Base-by-base conservation (phyloP, 176 grass and related monocot genomes). In the Eleusine indica region DNA sequence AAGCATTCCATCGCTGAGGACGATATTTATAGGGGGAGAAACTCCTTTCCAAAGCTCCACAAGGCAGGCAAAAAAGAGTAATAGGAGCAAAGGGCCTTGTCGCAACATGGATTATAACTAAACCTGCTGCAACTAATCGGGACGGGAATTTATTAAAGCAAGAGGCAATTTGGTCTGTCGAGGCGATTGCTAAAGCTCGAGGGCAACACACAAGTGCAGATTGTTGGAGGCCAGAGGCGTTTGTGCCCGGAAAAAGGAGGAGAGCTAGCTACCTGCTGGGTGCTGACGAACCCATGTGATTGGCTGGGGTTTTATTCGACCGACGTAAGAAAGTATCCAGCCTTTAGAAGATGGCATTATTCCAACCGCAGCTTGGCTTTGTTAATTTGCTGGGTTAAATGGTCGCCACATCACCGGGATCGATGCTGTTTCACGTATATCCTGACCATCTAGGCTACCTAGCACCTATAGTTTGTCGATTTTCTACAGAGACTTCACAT, bases 301-400 rank as follows among this genome's bases (percentile, higher is more conserved):
- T 89, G 82, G 87, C 25, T 25, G 66, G 21, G 37, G 65, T 76
- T 89, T 89, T 89, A 89, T 85, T 89, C 83, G 44, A 54, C 64
- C 37, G 66, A 77, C 83, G 71, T 89, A 85, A 76, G 77, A 85
- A 84, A 89, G 87, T 62, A 85, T 85, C 82, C 3, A 4, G 57
- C 54, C 87, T 89, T 89, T 89, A 74, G 52, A 14, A 15, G 35
- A 76, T 75, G 29, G 30, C 52, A 56, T 80, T 85, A 88, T 75
- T 70, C 70, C 62, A 76, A 53, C 51, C 2, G 10, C 71, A 60
- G 46, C 54, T 89, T 84, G 82, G 64, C 25, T 71, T 77, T 40
- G 51, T 77, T 80, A 86, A 67, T 84, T 1, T 43, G 35, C 17
- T 5, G 44, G 29, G 64, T 66, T 71, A 64, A 54, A 48, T 89